Percentiles rank a stretch among this genome's conserved stretches.
Evolutionary conservation across 192 early-diverging fungal species (phyloP).

Genomic region (Diversispora eburnea): DNA sequence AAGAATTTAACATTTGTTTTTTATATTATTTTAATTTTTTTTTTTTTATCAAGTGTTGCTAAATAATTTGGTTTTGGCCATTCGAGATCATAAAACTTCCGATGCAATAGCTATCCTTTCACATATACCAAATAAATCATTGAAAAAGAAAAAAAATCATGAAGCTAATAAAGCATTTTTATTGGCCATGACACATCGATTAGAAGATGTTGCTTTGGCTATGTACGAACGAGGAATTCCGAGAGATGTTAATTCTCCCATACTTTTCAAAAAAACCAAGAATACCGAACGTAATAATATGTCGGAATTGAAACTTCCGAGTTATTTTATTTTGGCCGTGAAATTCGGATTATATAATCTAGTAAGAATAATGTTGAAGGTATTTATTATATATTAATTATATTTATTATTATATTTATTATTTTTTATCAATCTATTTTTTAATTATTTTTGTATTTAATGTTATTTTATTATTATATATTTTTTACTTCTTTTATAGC

Average conservation of each 20-base stretch:
- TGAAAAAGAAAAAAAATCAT: constrained; percentile 40
- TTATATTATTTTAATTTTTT: background rate
- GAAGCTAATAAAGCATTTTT: constrained; percentile 41
- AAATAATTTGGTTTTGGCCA: constrained; percentile 41
- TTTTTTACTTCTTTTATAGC: constrained; percentile 21
- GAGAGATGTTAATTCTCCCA: constrained; percentile 41
- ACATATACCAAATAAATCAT: constrained; percentile 31
- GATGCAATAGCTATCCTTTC: constrained; percentile 38
- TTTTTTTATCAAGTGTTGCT: constrained; percentile 33
- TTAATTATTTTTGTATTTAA: background rate
- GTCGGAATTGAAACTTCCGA: constrained; percentile 38
- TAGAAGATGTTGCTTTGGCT: constrained; percentile 41
- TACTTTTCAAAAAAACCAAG: constrained; percentile 33
- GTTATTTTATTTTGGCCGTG: constrained; percentile 44
- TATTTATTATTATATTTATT: background rate
- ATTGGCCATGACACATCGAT: constrained; percentile 42
- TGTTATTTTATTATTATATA: background rate
- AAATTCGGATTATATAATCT: constrained; percentile 38
- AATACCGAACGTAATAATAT: constrained; percentile 23
- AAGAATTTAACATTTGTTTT: background rate
- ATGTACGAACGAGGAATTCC: constrained; percentile 42
- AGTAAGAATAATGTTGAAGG: constrained; percentile 42
- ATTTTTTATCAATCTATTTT: background rate
- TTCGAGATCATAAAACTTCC: constrained; percentile 40
- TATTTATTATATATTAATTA: constrained; percentile 10